Conservation (phyloP, 106 monocot genomes). For the Alisma plantagoaquatica region DNA sequence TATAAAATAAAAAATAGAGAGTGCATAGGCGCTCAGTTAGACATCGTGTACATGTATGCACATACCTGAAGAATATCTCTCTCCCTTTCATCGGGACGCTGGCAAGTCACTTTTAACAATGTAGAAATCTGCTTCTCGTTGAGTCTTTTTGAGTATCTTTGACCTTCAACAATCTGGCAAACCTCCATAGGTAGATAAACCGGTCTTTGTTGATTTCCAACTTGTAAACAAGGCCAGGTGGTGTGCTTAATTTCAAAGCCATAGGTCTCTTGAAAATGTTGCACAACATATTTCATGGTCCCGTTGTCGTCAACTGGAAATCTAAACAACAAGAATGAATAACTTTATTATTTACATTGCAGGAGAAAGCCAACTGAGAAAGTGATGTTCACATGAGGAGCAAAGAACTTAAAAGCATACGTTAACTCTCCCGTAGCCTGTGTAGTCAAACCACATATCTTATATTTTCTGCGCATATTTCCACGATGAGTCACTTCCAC, state of each 20-base stretch:
- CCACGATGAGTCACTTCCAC: slow-evolving; percentile 72
- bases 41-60: too few species aligned
- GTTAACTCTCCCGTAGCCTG: slow-evolving; percentile 68
- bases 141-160: slow-evolving; percentile 73
- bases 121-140: slow-evolving; percentile 82
- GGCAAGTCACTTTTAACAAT: slow-evolving; percentile 80
- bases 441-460: slow-evolving; percentile 61
- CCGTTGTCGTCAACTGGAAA: slow-evolving; percentile 68
- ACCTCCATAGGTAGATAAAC: slow-evolving; percentile 97
- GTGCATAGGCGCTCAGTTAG: too few species aligned
- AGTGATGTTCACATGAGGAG: not conserved
- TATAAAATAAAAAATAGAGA: too few species aligned
- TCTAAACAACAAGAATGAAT: slow-evolving; percentile 12
- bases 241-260: too few species aligned
- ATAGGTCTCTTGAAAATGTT: too few species aligned
- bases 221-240: slow-evolving; percentile 84
- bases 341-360: too few species aligned
- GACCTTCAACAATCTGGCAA: slow-evolving; percentile 36
- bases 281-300: slow-evolving; percentile 66
- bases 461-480: too few species aligned
- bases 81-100: slow-evolving; percentile 59
- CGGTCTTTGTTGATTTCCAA: slow-evolving; percentile 78
- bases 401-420: slow-evolving; percentile 18
- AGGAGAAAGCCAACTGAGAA: too few species aligned
- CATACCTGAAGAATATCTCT: slow-evolving; percentile 68